Percentiles rank a stretch among this genome's conserved stretches.
phyloP scores from a whole-genome alignment of 371 early-diverging fungal species.

The Mortierella sp. region DNA sequence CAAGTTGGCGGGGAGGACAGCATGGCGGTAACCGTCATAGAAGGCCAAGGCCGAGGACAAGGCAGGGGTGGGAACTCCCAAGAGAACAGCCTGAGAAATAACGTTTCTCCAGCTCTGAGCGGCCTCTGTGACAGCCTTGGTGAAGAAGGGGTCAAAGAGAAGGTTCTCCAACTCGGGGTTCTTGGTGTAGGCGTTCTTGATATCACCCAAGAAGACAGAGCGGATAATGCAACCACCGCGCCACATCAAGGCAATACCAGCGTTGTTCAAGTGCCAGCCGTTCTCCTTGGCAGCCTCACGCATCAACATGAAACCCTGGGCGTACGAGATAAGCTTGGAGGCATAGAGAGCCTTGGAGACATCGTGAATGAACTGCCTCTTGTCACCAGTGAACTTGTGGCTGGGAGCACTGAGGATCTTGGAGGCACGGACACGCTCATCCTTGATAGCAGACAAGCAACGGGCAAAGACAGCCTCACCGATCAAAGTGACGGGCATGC shows the following conservation, averaged over 20 bases:
- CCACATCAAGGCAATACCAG: constrained; percentile 98
- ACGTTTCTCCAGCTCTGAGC: constrained; percentile 93
- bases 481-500: constrained; percentile 95
- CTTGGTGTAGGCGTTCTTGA: constrained; percentile 91
- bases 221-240: constrained; percentile 99
- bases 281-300: constrained; percentile 93
- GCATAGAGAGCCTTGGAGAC: constrained; percentile 95
- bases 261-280: constrained; percentile 96
- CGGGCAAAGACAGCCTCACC: constrained; percentile 98
- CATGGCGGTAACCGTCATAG: constrained; percentile 96
- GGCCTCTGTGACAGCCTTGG: constrained; percentile 85
- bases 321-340: constrained; percentile 97
- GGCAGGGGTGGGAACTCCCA: constrained; percentile 95
- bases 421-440: constrained; percentile 91
- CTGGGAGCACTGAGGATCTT: constrained; percentile 83
- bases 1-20: constrained; percentile 93
- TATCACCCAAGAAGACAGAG: constrained; percentile 93
- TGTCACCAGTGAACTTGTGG: constrained; percentile 81
- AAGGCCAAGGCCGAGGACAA: constrained; percentile 94
- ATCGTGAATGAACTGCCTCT: constrained; percentile 85
- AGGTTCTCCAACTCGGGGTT: constrained; percentile 90
- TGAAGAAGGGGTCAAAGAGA: constrained; percentile 95
- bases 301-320: constrained; percentile 99
- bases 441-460: constrained; percentile 95
- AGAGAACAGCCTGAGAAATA: constrained; percentile 79